Base-by-base conservation (phyloP, 345 rosid species). In the Cochlearia excelsa region DNA sequence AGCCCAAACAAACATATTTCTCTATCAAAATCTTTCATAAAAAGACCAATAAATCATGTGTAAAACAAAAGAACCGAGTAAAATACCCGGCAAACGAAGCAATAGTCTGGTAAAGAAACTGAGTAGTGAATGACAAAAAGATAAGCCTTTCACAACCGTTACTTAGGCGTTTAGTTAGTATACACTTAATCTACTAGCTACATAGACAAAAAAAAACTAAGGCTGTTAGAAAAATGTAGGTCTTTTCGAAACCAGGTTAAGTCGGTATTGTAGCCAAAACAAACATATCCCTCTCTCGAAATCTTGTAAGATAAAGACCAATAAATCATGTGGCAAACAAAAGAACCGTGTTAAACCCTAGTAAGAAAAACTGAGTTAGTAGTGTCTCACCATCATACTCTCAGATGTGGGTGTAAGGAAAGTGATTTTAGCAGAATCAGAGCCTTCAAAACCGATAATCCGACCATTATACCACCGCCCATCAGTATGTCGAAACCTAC, bases 401-500 rank as follows among this genome's bases (percentile, higher is more conserved):
- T 93, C 97, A 39, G 88, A 79, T 3, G 86, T 93, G 4, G 99
- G 99, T 1, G 79, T 73, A 63, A 93, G 94, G 77, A 89, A 89
- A 74, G 91, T 67, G 48, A 93, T 69, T 84, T 81, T 93, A 2
- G 86, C 91, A 46, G 73, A 70, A 68, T 60, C 69, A 43, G 83
- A 74, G 26, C 77, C 82, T 50, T 76, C 81, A 68, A 82, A 62
- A 30, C 69, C 82, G 61, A 89, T 69, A 73, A 89, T 65, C 39
- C 77, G 83, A 75, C 95, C 99, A 62, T 85, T 75, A 70, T 93
- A 93, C 99, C 99, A 89, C 23, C 86, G 95, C 1, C 99, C 99
- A 76, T 93, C 76, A 4, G 46, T 74, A 54, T 82, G 66, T 8
- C 85, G 77, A 51, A 93, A 89, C 45, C 95, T 82, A 49, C 97